Conservation (phyloP, 306 rosid genomes). For the Corylus avellana region DNA sequence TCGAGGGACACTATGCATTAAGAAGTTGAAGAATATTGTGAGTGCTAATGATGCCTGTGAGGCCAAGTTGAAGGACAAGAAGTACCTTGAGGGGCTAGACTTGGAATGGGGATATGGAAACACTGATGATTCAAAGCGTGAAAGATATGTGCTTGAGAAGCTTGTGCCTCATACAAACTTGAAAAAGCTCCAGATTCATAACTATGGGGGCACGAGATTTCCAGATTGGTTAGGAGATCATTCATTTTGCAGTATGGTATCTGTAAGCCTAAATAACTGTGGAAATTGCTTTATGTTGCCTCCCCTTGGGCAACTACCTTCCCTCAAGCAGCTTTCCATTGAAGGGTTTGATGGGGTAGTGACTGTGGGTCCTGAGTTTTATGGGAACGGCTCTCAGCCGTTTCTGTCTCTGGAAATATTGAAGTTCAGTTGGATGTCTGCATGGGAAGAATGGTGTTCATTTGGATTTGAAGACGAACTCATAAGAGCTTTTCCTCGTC, state of each 20-base stretch:
- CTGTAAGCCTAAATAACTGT: not conserved
- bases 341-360: not conserved
- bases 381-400: not conserved
- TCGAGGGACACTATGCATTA: not conserved
- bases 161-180: conserved; percentile 17
- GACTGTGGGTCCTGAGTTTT: conserved; percentile 18
- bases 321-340: not conserved
- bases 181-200: not conserved
- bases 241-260: not conserved
- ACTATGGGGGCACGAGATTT: conserved; percentile 14
- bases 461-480: not conserved
- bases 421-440: conserved; percentile 1
- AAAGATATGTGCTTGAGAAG: conserved; percentile 14
- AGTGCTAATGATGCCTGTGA: conserved; percentile 2
- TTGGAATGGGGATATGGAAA: not conserved
- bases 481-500: conserved; percentile 3
- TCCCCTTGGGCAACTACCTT: conserved; percentile 18
- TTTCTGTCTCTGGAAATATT: not conserved
- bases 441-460: not conserved
- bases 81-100: not conserved
- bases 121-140: not conserved
- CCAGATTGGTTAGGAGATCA: conserved; percentile 14
- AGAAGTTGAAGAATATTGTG: not conserved
- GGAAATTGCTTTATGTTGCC: conserved; percentile 1
- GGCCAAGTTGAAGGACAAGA: conserved; percentile 3